Conservation (phyloP, 164 flowering plant genomes). For the Litsea cubeba region DNA sequence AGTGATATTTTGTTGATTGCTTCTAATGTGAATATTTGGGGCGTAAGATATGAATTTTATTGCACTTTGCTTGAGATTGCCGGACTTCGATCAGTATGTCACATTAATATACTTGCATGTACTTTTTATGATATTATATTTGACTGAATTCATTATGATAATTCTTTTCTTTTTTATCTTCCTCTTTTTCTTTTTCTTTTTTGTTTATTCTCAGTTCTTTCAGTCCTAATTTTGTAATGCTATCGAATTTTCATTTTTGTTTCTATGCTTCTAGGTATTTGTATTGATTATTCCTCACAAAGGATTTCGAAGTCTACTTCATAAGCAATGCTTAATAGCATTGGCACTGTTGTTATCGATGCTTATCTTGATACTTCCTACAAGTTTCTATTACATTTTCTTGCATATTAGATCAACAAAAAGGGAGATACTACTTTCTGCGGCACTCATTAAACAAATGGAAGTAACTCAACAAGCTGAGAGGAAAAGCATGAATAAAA, state of each 20-base stretch:
- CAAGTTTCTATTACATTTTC: slow-evolving; percentile 18
- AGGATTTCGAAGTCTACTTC: slow-evolving; percentile 22
- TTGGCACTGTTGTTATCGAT: slow-evolving; percentile 24
- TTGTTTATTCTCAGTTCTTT: neutral
- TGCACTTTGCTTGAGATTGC: slow-evolving; percentile 38
- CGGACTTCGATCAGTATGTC: slow-evolving; percentile 46
- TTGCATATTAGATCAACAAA: slow-evolving; percentile 27
- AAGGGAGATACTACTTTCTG: slow-evolving; percentile 39
- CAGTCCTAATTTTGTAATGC: too few relatives aligned
- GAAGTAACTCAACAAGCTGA: slow-evolving; percentile 84
- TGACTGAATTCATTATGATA: neutral
- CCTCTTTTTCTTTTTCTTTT: too few relatives aligned
- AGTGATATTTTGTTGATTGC: neutral
- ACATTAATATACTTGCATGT: neutral
- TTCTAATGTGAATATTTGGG: slow-evolving; percentile 18
- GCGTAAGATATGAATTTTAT: slow-evolving; percentile 19
- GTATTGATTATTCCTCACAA: slow-evolving; percentile 30
- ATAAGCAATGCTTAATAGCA: slow-evolving; percentile 11
- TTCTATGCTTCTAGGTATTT: slow-evolving; percentile 29
- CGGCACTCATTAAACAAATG: slow-evolving; percentile 58
- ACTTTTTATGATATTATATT: neutral
- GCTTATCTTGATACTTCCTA: slow-evolving; percentile 20
- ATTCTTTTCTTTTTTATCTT: neutral
- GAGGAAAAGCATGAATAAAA: slow-evolving; percentile 73
- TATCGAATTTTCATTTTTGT: too few relatives aligned